Conservation (phyloP, 331 rosid species). For the Rhamnella rubrinervis region DNA sequence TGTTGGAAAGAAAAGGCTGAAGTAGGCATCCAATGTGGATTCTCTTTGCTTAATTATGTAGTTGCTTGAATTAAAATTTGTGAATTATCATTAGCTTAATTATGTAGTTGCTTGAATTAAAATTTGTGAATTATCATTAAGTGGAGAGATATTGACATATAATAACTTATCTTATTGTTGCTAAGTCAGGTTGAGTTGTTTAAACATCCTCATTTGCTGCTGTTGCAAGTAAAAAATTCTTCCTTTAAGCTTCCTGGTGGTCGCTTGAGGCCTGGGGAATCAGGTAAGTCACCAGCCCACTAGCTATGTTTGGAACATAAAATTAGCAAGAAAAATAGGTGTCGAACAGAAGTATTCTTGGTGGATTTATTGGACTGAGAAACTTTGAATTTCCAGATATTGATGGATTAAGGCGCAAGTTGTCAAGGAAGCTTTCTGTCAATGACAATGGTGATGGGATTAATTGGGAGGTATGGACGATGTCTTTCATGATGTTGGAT, state of each 20-base stretch:
- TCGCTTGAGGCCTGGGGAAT: slow-evolving; percentile 82
- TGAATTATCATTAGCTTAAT: slow-evolving; percentile 2
- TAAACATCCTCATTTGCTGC: slow-evolving; percentile 82
- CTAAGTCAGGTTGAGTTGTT: slow-evolving; percentile 83
- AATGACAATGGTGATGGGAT: slow-evolving; percentile 47
- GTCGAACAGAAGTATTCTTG: neutral
- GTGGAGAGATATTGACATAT: slow-evolving; percentile 1
- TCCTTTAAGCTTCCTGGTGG: slow-evolving; percentile 88
- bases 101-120: neutral
- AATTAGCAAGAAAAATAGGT: neutral
- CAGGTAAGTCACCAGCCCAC: slow-evolving; percentile 45
- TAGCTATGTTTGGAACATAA: neutral
- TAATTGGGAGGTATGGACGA: slow-evolving; percentile 77
- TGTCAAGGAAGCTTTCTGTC: slow-evolving; percentile 63
- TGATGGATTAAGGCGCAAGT: slow-evolving; percentile 78
- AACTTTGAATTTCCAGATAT: slow-evolving; percentile 45
- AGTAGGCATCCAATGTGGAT: neutral
- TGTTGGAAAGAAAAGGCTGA: too few relatives aligned
- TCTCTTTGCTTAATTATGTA: neutral
- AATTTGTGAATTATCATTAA: neutral
- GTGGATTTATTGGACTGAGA: slow-evolving; percentile 9
- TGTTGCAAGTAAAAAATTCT: slow-evolving; percentile 79
- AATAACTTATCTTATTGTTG: neutral
- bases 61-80: neutral
- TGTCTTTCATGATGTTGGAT: neutral